Base-by-base conservation (phyloP, 176 grass and related monocot genomes). In the Lolium perenne region DNA sequence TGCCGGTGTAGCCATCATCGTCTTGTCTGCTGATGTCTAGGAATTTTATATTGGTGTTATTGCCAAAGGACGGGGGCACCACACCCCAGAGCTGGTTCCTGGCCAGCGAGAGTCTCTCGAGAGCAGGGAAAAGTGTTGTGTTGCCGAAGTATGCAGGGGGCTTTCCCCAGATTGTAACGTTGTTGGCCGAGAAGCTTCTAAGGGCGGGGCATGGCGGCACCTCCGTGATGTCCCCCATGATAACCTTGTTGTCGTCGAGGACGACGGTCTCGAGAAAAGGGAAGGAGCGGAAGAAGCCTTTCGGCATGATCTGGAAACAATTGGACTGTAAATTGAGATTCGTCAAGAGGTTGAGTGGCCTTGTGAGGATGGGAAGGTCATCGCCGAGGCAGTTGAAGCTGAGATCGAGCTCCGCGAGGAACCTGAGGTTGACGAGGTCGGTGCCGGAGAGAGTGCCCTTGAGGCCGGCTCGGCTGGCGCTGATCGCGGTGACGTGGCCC, bases 391-490 rank as follows among this genome's bases (percentile, higher is more conserved):
- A 7, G 81, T 83, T 83, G 68, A 26, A 18, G 68, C 53, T 83
- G 67, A 83, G 53, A 15, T 83, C 68, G 38, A 83, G 80, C 35
- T 70, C 35, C 20, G 67, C 1, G 35, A 83, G 81, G 13, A 26
- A 16, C 0, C 35, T 20, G 38, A 74, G 81, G 5, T 74, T 29
- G 54, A 41, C 71, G 18, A 83, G 81, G 68, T 83, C 53, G n/a
- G 54, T 23, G 81, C 81, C 66, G 11, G 18, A 57, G 80, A 82
- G 50, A 14, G 1, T 23, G 66, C 80, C 81, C 1, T 5, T 2
- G 21, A 83, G 81, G 81, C 68, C 53, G 81, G 47, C 80, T 7
- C 38, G 66, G 80, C 65, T 82, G 35, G 80, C 80, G 32, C 20
- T 38, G 65, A 82, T 82, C 49, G 66, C n/a, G 20, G 29, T 23